Evolutionary conservation across 78 protist species (phyloP).

Genomic region (Dictyostelium citrinum): DNA sequence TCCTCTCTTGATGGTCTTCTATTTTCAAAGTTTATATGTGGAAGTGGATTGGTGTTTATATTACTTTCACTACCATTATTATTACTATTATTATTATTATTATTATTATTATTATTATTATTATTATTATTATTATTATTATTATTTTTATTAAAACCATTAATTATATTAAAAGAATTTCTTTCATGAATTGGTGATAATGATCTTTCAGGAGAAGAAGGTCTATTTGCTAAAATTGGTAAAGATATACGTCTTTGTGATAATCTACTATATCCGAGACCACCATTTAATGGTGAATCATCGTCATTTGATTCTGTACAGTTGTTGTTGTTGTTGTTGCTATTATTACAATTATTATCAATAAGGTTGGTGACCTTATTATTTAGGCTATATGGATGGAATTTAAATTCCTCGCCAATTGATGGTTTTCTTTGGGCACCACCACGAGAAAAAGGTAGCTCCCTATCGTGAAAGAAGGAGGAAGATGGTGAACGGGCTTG

Average conservation of each 20-base stretch:
- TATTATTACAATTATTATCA: not conserved
- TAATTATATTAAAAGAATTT: not conserved
- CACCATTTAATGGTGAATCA: not conserved
- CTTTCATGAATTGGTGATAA: conserved; percentile 46
- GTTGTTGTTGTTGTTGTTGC: not conserved
- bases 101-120: not conserved
- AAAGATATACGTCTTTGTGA: conserved; percentile 39
- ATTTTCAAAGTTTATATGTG: not conserved
- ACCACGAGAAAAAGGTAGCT: not conserved
- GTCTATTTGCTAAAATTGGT: conserved; percentile 31
- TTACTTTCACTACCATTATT: not conserved
- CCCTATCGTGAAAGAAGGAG: not conserved
- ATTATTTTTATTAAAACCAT: not conserved
- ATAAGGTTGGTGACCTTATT: not conserved
- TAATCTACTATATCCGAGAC: not conserved
- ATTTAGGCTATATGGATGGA: conserved; percentile 40
- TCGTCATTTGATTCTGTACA: not conserved
- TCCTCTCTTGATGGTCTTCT: not conserved
- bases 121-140: not conserved
- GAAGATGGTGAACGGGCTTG: not conserved
- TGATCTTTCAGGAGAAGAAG: conserved; percentile 38
- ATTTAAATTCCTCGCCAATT: conserved; percentile 47
- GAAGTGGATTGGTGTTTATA: too few relatives aligned
- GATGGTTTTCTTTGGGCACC: conserved; percentile 1
- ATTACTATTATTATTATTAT: not conserved